Percentiles rank a stretch among this genome's conserved stretches.
These are phyloP conservation scores for Noccaea caerulescens DNA, from an alignment of 345 rosid genomes.

Conservation along the genomic window DNA sequence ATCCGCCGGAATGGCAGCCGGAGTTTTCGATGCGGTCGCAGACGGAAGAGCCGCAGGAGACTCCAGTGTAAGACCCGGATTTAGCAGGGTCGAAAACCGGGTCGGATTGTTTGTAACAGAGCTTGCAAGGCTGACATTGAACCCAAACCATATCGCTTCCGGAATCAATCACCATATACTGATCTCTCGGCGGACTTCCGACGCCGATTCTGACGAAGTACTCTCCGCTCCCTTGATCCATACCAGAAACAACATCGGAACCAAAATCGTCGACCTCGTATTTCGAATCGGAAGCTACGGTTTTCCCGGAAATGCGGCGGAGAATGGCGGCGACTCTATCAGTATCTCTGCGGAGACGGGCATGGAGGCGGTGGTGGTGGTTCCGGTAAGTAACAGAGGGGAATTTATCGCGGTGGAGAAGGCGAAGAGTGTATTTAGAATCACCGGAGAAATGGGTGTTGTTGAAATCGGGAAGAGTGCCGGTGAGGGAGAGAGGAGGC, in stretches of 20 bases:
- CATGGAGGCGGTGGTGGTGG: constrained; percentile 58
- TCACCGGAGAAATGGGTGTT: constrained; percentile 23
- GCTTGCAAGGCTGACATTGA: constrained; percentile 90
- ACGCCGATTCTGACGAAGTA: constrained; percentile 91
- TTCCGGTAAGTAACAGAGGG: constrained; percentile 39
- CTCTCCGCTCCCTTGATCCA: constrained; percentile 96
- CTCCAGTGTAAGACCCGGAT: constrained; percentile 75
- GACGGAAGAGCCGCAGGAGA: constrained; percentile 74
- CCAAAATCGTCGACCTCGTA: constrained; percentile 63
- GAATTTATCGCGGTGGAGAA: constrained; percentile 70
- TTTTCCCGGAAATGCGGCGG: constrained; percentile 52
- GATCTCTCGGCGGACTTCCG: constrained; percentile 84
- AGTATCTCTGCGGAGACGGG: constrained; percentile 70
- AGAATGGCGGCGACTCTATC: constrained; percentile 59
- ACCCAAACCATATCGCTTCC: constrained; percentile 99
- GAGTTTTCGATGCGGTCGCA: constrained; percentile 77
- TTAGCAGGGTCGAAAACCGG: constrained; percentile 87
- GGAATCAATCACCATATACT: constrained; percentile 89
- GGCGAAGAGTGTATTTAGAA: constrained; percentile 49
- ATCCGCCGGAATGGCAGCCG: constrained; percentile 76
- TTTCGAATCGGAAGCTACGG: not conserved
- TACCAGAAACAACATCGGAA: constrained; percentile 90
- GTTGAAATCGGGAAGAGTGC: constrained; percentile 35
- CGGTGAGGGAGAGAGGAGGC: constrained; percentile 39
- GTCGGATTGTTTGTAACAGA: constrained; percentile 88